These are phyloP conservation scores for Fusarium hostae DNA, from an alignment of 2,329 filamentous ascomycete species.

Conservation along the genomic window DNA sequence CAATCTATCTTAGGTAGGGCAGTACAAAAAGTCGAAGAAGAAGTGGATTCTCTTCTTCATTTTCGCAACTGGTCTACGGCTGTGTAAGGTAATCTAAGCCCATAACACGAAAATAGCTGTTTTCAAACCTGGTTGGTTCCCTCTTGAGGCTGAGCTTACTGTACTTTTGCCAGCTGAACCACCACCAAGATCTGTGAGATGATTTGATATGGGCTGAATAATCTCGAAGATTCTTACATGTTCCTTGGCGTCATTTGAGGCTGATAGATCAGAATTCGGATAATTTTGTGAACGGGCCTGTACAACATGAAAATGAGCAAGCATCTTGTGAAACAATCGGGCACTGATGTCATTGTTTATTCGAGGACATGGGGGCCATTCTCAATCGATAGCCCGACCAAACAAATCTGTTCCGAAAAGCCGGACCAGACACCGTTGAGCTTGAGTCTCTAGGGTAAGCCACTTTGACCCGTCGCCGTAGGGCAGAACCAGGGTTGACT, in stretches of 20 bases:
- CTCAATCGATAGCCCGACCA: neutral
- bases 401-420: neutral
- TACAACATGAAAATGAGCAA: neutral
- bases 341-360: constrained; percentile 31
- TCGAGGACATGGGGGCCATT: constrained; percentile 15
- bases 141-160: constrained; percentile 14
- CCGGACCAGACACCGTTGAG: neutral
- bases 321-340: constrained; percentile 7
- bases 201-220: constrained; percentile 10
- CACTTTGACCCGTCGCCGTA: neutral
- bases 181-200: constrained; percentile 5
- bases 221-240: constrained; percentile 24
- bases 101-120: constrained; percentile 9
- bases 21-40: neutral
- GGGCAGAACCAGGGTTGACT: constrained; percentile 16
- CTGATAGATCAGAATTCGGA: constrained; percentile 3
- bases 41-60: neutral
- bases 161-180: neutral
- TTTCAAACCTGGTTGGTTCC: constrained; percentile 24
- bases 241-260: neutral
- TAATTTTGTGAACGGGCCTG: neutral
- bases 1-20: neutral
- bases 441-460: constrained; percentile 7
- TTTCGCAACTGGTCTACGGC: constrained; percentile 7
- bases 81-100: constrained; percentile 22